Base-by-base conservation (phyloP, 2,329 filamentous ascomycete genomes). In the Hypoxylon sp. region DNA sequence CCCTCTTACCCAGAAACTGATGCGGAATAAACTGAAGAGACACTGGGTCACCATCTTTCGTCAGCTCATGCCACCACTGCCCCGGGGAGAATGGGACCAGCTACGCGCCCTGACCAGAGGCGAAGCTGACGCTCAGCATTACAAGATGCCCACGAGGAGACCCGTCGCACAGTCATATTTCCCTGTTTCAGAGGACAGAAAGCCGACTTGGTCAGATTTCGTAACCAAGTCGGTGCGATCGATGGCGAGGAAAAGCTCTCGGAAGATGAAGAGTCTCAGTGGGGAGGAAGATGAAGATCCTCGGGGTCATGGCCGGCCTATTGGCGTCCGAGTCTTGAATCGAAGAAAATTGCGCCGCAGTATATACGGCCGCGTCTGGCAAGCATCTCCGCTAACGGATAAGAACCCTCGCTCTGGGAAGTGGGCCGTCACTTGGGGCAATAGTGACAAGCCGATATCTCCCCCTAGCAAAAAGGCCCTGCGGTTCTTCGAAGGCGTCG, bases 31-130 rank as follows among this genome's bases (percentile, higher is more conserved):
- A 63, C 71, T 78, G 48, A 81, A 78, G 26, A 78, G 75, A 20
- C 84, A 82, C 77, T 90, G 85, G 83, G 80, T 75, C 36, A 60
- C 60, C 3, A 71, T 79, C 14, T 76, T 82, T 0, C 74, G 80
- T 11, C 84, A 82, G 62, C 65, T 87, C 5, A 77, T 86, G 70
- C 84, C 86, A n/a, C 88, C 88, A 0, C 61, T 90, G 14, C 80
- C 80, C 5, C 76, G 74, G 26, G 77, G 78, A 16, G 85, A 89
- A 71, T 90, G 86, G 86, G 80, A 88, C 12, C 72, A 81, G 12
- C 75, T 90, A n/a, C 75, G 75, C n/a, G 75, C 76, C 22, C 69
- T 90, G 33, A 80, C 80, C 2, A 66, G 71, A 6, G 86, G 83
- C 1, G 76, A 76, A 24, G 80, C 80, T 2, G 70, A 72, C 49